These are phyloP conservation scores for Calcarisporium arbuscula DNA, from an alignment of 2,329 filamentous ascomycete species.

Conservation along the genomic window DNA sequence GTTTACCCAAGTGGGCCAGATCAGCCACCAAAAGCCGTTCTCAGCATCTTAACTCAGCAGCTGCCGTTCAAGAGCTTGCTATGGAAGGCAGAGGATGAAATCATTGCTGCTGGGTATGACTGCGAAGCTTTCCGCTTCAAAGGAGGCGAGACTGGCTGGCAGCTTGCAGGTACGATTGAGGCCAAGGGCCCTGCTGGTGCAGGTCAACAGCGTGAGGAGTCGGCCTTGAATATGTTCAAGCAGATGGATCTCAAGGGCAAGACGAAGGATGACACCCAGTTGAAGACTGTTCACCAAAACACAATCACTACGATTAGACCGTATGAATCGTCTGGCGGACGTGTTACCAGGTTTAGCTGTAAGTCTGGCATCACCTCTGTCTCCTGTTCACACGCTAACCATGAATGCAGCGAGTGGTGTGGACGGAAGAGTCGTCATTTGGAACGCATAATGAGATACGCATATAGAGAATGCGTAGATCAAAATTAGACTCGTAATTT, in stretches of 20 bases:
- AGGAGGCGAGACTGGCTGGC: constrained; percentile 75
- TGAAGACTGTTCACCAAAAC: constrained; percentile 96
- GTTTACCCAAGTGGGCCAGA: constrained; percentile 92
- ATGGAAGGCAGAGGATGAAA: constrained; percentile 88
- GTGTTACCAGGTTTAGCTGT: constrained; percentile 80
- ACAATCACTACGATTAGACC: constrained; percentile 80
- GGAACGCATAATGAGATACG: constrained; percentile 49
- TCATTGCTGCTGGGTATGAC: constrained; percentile 89
- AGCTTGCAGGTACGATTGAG: constrained; percentile 75
- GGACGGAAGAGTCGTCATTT: constrained; percentile 76
- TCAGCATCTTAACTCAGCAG: constrained; percentile 83
- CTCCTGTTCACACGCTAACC: constrained; percentile 12
- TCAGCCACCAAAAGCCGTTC: constrained; percentile 80
- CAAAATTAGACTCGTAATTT: neutral
- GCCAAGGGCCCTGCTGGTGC: constrained; percentile 57
- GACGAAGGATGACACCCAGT: constrained; percentile 81
- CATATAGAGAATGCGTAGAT: neutral
- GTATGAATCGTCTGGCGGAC: constrained; percentile 60
- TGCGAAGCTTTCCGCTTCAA: constrained; percentile 85
- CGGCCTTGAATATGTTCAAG: constrained; percentile 93
- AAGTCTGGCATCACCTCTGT: constrained; percentile 35
- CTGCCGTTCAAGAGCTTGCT: constrained; percentile 89
- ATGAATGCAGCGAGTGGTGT: constrained; percentile 63
- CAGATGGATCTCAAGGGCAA: constrained; percentile 99
- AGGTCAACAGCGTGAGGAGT: constrained; percentile 71